These are phyloP conservation scores for Phylloporus sp. DNA, from an alignment of 768 basidiomycete species.

Conservation along the genomic window DNA sequence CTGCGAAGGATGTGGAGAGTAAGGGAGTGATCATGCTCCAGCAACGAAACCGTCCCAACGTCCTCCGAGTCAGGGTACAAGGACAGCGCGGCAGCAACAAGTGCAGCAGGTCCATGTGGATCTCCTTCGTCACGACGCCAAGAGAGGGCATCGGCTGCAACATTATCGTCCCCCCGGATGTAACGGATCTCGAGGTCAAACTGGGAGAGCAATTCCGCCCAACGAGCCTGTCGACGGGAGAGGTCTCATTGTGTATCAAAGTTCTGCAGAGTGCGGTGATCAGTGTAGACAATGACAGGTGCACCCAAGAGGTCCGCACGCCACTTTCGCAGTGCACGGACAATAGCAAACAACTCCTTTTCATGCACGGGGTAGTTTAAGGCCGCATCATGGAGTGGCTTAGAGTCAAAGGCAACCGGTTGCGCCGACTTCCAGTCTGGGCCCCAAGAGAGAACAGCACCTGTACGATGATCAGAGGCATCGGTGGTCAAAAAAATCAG, in stretches of 20 bases:
- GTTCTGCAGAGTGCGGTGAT: conserved; percentile 25
- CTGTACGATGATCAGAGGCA: background rate
- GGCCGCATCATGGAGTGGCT: background rate
- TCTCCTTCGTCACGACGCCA: background rate
- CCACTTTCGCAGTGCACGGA: conserved; percentile 29
- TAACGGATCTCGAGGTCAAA: conserved; percentile 28
- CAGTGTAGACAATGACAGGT: conserved; percentile 19
- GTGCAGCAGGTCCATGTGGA: too few species aligned
- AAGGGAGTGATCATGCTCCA: background rate
- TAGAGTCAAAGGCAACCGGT: background rate
- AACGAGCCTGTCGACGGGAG: conserved; percentile 22
- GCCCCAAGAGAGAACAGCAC: background rate
- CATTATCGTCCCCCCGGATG: conserved; percentile 27
- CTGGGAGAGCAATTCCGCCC: conserved; percentile 37
- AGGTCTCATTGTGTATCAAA: conserved; percentile 1
- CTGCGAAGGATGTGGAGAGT: background rate
- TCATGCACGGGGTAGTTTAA: conserved; percentile 32
- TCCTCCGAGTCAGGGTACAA: background rate
- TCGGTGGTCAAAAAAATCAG: background rate
- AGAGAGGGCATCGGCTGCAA: conserved; percentile 40
- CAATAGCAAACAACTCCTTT: conserved; percentile 32
- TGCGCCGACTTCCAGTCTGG: background rate
- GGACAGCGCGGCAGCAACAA: background rate
- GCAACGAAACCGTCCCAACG: background rate
- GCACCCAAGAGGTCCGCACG: conserved; percentile 11